A percentile compares a stretch with the other conserved stretches of the same genome.
Evolutionary conservation across 768 basidiomycete species (phyloP).

Genomic region (Leccinum broughii): DNA sequence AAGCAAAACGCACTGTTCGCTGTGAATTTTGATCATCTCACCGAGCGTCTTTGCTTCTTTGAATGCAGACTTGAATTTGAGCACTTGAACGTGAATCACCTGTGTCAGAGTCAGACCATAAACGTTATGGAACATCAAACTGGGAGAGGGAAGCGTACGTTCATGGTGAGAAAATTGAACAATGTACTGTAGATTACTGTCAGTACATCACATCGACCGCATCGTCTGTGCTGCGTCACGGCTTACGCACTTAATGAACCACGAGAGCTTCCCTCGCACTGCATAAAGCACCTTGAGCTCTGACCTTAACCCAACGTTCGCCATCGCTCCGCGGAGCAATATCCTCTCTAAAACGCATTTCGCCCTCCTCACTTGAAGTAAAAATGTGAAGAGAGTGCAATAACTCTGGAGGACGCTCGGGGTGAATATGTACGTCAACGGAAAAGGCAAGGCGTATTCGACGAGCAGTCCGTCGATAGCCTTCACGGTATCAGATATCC

Average conservation of each 20-base stretch:
- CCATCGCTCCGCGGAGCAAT: conserved; percentile 54
- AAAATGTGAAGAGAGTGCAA: conserved; percentile 64
- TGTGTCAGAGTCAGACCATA: conserved; percentile 26
- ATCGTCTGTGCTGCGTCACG: background rate
- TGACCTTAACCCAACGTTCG: conserved; percentile 34
- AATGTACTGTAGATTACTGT: conserved; percentile 47
- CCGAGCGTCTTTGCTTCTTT: conserved; percentile 62
- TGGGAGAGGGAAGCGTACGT: conserved; percentile 45
- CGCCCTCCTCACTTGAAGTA: conserved; percentile 73
- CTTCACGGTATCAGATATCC: conserved; percentile 55
- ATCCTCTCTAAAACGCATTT: conserved; percentile 72
- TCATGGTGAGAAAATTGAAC: conserved; percentile 69
- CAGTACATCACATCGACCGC: background rate
- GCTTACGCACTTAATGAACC: conserved; percentile 79
- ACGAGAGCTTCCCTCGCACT: conserved; percentile 72
- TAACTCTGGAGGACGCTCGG: conserved; percentile 57
- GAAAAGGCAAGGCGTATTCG: conserved; percentile 84
- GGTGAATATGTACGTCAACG: conserved; percentile 75
- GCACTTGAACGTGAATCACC: conserved; percentile 69
- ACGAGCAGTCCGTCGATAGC: conserved; percentile 64
- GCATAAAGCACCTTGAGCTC: conserved; percentile 75
- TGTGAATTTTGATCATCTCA: conserved; percentile 70
- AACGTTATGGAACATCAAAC: no score
- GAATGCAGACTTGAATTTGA: conserved; percentile 59
- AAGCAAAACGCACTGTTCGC: conserved; percentile 57